Evolutionary conservation across 371 early-diverging fungal species (phyloP).

Genomic region (Saksenaea oblongispora): DNA sequence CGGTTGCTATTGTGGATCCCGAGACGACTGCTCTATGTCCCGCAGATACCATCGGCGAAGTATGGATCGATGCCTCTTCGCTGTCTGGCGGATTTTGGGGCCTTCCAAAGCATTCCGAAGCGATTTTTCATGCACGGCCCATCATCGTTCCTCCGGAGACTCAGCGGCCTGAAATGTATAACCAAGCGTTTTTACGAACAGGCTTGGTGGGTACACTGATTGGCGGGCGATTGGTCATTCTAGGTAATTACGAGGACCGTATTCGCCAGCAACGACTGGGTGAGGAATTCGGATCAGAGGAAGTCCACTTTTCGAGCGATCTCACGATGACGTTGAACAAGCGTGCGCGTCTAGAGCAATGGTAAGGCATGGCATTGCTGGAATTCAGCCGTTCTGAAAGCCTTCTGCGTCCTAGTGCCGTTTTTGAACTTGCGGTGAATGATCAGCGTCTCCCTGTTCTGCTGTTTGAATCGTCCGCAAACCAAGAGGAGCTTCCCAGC

Average conservation of each 20-base stretch:
- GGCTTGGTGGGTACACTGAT: constrained; percentile 79
- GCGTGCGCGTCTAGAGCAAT: constrained; percentile 56
- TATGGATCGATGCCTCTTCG: constrained; percentile 81
- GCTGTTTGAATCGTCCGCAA: constrained; percentile 61
- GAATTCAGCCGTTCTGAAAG: background rate
- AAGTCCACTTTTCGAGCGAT: constrained; percentile 54
- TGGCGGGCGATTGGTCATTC: constrained; percentile 68
- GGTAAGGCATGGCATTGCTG: constrained; percentile 41
- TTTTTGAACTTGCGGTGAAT: constrained; percentile 67
- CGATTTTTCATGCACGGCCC: constrained; percentile 72
- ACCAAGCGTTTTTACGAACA: constrained; percentile 71
- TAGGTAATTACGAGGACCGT: constrained; percentile 78
- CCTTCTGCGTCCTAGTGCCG: constrained; percentile 27
- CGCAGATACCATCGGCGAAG: constrained; percentile 79
- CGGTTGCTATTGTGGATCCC: constrained; percentile 84
- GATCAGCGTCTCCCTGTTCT: constrained; percentile 73
- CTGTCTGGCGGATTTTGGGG: constrained; percentile 84
- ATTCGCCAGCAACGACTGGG: constrained; percentile 60
- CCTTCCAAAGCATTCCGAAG: constrained; percentile 70
- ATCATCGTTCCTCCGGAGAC: constrained; percentile 55
- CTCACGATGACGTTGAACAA: constrained; percentile 55
- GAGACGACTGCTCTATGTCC: constrained; percentile 74
- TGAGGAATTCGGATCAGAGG: constrained; percentile 48
- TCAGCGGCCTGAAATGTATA: constrained; percentile 46
- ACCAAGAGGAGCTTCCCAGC: constrained; percentile 47